phyloP scores from a whole-genome alignment of 805 yeast species.

The Wickerhamiella cacticola region DNA sequence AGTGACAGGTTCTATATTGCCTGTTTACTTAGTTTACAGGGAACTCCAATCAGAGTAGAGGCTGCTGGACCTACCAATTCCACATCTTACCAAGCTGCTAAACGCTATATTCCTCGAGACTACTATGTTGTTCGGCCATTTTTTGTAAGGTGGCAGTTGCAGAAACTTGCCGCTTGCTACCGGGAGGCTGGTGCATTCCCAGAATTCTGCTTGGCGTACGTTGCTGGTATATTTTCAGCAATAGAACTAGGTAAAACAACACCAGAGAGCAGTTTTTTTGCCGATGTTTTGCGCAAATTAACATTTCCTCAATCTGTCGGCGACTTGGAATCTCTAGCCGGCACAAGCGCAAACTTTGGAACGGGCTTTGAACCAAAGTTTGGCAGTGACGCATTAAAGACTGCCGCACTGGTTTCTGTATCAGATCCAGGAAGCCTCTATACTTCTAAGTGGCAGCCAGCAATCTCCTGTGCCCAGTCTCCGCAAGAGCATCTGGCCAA shows the following conservation, averaged over 20 bases:
- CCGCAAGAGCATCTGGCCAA: neutral
- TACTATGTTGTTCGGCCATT: too few relatives aligned
- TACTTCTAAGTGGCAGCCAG: neutral
- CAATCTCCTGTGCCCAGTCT: neutral
- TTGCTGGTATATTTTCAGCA: neutral
- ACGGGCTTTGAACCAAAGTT: neutral
- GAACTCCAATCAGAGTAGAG: too few relatives aligned
- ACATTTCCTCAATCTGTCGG: neutral
- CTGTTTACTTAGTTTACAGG: too few relatives aligned
- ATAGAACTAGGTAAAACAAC: neutral
- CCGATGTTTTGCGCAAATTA: neutral
- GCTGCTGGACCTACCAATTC: too few relatives aligned
- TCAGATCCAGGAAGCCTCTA: slow-evolving; percentile 2
- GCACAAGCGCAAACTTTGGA: neutral
- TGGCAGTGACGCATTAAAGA: neutral
- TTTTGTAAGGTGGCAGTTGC: neutral
- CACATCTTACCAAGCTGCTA: too few relatives aligned
- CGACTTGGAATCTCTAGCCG: neutral
- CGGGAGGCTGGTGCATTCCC: neutral
- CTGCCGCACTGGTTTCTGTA: slow-evolving; percentile 3
- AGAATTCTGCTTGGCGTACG: slow-evolving; percentile 3
- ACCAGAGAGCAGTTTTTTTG: neutral
- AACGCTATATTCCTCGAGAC: too few relatives aligned
- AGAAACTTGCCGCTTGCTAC: neutral
- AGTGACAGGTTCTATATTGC: too few relatives aligned